Conservation (phyloP, 1,139 yeast species). For the Yamadazyma conglobata region DNA sequence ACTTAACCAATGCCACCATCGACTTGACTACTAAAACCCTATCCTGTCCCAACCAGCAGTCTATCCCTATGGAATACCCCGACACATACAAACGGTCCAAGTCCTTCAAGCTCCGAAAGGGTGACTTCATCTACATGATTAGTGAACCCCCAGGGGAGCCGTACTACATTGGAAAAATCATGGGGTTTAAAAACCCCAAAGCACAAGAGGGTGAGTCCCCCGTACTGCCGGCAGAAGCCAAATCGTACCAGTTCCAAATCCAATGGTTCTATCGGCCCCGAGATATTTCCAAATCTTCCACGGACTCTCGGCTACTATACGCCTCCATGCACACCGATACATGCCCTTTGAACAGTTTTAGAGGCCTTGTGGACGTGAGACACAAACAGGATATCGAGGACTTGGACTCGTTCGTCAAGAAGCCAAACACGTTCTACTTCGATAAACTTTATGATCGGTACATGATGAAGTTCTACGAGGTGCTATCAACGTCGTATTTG, state of each 20-base stretch:
- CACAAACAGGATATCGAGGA: conserved; percentile 67
- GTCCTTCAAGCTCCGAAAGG: conserved; percentile 35
- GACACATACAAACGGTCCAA: conserved; percentile 12
- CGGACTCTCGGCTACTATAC: conserved; percentile 71
- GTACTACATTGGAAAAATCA: conserved; percentile 79
- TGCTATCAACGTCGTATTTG: conserved; percentile 25
- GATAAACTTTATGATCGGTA: conserved; percentile 84
- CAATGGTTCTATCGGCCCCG: conserved; percentile 94
- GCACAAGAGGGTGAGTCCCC: conserved; percentile 1
- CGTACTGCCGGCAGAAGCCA: not conserved
- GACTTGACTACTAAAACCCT: conserved; percentile 30
- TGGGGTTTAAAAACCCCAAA: conserved; percentile 60
- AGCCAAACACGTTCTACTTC: conserved; percentile 77
- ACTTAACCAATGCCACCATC: conserved; percentile 34
- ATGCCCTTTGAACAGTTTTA: conserved; percentile 71
- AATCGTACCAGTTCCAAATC: conserved; percentile 57
- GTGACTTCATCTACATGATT: conserved; percentile 77
- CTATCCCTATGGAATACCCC: conserved; percentile 8
- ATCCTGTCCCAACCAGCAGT: conserved; percentile 31
- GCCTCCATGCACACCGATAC: conserved; percentile 87
- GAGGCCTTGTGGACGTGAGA: conserved; percentile 72
- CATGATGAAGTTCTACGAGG: conserved; percentile 79
- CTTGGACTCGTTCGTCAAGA: conserved; percentile 49
- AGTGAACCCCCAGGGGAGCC: conserved; percentile 97
- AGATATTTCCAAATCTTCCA: conserved; percentile 66